Base-by-base conservation (phyloP, 352 stramenopile genomes). In the Salisapilia sapeloensis region DNA sequence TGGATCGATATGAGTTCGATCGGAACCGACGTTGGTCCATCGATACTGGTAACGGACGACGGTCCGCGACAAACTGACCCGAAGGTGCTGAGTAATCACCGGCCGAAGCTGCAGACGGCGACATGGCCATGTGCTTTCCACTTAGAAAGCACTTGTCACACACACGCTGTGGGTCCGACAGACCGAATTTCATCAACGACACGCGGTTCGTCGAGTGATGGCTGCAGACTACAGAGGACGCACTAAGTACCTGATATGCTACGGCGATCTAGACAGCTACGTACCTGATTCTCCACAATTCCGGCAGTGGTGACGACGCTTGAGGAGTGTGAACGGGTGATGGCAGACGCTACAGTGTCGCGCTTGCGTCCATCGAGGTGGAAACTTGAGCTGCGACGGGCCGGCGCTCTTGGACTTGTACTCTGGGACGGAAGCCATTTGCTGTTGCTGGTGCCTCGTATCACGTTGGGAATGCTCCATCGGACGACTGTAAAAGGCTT, bases 121-220 rank as follows among this genome's bases (percentile, higher is more conserved):
- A n/a, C n/a, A n/a, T n/a, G n/a, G n/a, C n/a, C n/a, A 76, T 58
- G 32, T 81, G 62, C 30, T 69, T 50, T 8, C 69, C 69, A 28
- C 56, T 74, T 16, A 84, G 30, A 27, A 84, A 84, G 44, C 70
- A 85, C 40, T 77, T 70, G 50, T 85, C 70, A 34, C 70, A 85
- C 35, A 85, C 59, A 21, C 70, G 70, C 46, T 82, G 70, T 24
- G 65, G 60, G 41, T 85, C 63, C 8, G 56, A 52, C 9, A 85
- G 52, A 12, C 49, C 63, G 40, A 79, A 85, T 35, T 81, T 79
- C 28, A 63, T 63, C 43, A 85, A 44, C 36, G 70, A 56, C 20
- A 85, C 66, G 35, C 70, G 66, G 58, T 85, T 80, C 19, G 58
- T 82, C 40, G 70, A 82, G 44, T 84, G 69, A 29, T 60, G 62